These are phyloP conservation scores for Penicillium sp. DNA, from an alignment of 2,329 filamentous ascomycete species.

Conservation along the genomic window DNA sequence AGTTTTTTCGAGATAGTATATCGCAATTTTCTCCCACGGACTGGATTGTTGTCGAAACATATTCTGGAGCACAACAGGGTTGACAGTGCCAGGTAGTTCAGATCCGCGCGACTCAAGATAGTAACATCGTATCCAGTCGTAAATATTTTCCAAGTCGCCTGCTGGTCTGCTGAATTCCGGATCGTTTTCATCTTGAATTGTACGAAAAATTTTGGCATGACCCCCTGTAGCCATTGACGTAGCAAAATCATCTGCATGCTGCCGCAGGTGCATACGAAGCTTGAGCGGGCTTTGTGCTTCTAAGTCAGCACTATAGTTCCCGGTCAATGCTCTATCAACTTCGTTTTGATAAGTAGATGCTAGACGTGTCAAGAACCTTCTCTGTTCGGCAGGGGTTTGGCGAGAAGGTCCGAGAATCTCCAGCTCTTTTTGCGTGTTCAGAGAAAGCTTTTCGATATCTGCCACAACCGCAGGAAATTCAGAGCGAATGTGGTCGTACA, in stretches of 20 bases:
- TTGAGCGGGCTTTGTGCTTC: conserved; percentile 12
- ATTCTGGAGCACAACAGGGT: conserved; percentile 19
- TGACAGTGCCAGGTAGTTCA: conserved; percentile 23
- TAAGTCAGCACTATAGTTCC: conserved; percentile 13
- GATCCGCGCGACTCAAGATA: conserved; percentile 22
- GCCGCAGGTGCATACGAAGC: conserved; percentile 20
- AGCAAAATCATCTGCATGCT: conserved; percentile 16
- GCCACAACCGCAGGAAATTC: conserved; percentile 19
- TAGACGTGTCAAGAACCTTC: conserved; percentile 17
- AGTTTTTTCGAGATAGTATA: too few relatives aligned
- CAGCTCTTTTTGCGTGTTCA: conserved; percentile 26
- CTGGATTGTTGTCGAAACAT: conserved; percentile 22
- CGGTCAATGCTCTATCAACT: conserved; percentile 15
- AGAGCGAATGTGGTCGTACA: conserved; percentile 26
- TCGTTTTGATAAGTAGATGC: conserved; percentile 14
- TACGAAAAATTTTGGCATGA: conserved; percentile 14
- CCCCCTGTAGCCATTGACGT: conserved; percentile 4
- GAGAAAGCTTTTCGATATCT: conserved; percentile 13
- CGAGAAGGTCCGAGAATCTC: conserved; percentile 17
- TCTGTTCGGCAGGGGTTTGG: conserved; percentile 16
- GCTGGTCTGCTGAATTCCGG: conserved; percentile 3
- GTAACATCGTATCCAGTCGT: conserved; percentile 17
- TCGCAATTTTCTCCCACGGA: conserved; percentile 16
- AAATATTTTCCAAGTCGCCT: conserved; percentile 13
- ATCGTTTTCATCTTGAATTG: conserved; percentile 1